These are phyloP conservation scores for Kwoniella europaea DNA, from an alignment of 768 basidiomycete genomes.

Conservation along the genomic window DNA sequence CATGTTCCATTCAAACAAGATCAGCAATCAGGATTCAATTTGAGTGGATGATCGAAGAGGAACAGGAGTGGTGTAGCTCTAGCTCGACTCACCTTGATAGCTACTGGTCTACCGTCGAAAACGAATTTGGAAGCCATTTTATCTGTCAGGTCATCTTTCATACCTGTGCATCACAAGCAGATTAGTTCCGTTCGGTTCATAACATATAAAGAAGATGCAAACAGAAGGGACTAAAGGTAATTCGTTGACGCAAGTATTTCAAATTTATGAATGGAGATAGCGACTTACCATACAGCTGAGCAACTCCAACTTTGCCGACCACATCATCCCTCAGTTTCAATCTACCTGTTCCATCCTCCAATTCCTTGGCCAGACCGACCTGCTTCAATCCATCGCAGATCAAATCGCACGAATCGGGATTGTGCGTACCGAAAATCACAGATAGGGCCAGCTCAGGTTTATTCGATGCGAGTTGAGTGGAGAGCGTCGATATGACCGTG, in stretches of 20 bases:
- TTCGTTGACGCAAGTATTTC: too few relatives aligned
- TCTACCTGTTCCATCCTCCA: slow-evolving; percentile 49
- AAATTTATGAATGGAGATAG: neutral
- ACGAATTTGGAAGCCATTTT: slow-evolving; percentile 67
- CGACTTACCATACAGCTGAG: slow-evolving; percentile 77
- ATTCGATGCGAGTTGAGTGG: slow-evolving; percentile 58
- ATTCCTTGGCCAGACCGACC: slow-evolving; percentile 63
- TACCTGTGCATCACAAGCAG: slow-evolving; percentile 61
- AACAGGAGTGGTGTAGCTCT: too few relatives aligned
- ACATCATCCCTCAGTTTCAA: slow-evolving; percentile 65
- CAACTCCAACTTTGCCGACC: slow-evolving; percentile 72
- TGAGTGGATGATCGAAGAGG: too few relatives aligned
- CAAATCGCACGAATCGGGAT: slow-evolving; percentile 69
- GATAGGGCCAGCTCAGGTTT: slow-evolving; percentile 62
- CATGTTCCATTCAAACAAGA: neutral
- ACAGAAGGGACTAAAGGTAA: neutral
- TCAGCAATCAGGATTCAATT: too few relatives aligned
- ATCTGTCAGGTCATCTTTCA: slow-evolving; percentile 81
- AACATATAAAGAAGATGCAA: too few relatives aligned
- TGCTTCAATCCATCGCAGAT: slow-evolving; percentile 68
- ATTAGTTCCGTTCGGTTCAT: too few relatives aligned
- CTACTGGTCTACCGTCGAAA: slow-evolving; percentile 66
- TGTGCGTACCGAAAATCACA: slow-evolving; percentile 86
- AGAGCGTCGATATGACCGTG: slow-evolving; percentile 66
- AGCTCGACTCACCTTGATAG: slow-evolving; percentile 66